Percentiles rank a stretch among this genome's conserved stretches.
Evolutionary conservation across 176 grass and related monocot species (phyloP).

Genomic region (Raddia distichophylla): DNA sequence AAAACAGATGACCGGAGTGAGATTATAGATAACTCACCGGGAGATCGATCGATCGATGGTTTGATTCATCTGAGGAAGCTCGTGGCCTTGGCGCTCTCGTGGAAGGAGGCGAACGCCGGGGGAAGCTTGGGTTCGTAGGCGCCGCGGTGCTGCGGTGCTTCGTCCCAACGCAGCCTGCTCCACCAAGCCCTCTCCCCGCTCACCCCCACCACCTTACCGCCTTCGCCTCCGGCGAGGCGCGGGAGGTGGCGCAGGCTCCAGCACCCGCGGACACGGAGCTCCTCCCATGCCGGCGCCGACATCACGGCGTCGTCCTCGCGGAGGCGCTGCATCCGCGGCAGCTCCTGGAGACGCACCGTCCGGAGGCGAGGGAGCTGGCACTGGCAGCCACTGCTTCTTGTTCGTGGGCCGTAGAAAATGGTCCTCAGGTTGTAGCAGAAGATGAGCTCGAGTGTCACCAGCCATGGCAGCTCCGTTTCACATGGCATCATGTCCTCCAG

Average conservation of each 20-base stretch:
- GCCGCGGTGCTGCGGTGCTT: rapidly evolving
- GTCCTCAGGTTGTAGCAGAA: conserved; percentile 40
- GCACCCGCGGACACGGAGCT: too few relatives aligned
- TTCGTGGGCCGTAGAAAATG: neutral
- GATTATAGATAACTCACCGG: neutral
- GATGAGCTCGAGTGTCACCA: neutral
- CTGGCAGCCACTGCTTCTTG: rapidly evolving
- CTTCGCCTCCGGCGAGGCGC: too few relatives aligned
- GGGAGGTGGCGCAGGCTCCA: too few relatives aligned
- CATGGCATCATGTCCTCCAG: neutral
- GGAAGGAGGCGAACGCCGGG: neutral
- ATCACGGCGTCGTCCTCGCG: too few relatives aligned
- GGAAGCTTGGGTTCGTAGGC: neutral
- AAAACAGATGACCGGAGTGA: too few relatives aligned
- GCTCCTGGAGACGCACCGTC: conserved; percentile 2
- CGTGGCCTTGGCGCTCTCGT: neutral
- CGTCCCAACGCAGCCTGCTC: too few relatives aligned
- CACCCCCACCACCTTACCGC: too few relatives aligned
- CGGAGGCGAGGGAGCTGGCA: neutral
- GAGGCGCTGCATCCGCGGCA: neutral
- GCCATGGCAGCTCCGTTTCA: rapidly evolving
- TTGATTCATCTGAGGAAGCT: conserved; percentile 39
- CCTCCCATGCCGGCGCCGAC: too few relatives aligned
- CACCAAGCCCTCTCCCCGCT: too few relatives aligned
- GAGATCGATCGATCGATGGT: too few relatives aligned